Base-by-base conservation (phyloP, 1,284 basidiomycete species). In the Marasmius sp. region DNA sequence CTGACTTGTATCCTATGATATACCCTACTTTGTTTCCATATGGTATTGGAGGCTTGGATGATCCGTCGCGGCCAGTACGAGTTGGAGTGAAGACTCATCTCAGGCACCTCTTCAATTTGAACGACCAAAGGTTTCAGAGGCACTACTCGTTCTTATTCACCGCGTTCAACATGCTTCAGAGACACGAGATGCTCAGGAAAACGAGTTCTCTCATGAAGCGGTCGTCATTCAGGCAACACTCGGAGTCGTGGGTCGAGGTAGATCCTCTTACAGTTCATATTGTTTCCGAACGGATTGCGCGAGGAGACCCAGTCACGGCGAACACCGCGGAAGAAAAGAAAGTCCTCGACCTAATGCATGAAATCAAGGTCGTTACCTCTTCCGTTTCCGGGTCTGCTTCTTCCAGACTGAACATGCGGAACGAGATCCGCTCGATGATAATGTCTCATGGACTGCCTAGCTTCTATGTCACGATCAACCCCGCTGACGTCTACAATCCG, bases 391-490 rank as follows among this genome's bases (percentile, higher is more conserved):
- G 57, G 2, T 59, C 57, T 6, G 8, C 47, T 10, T 7, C 57
- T 20, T 33, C 57, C 7, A 59, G 60, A 33, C 38, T 55, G 6
- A 34, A 41, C 6, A 59, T 59, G 45, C n/a, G 64, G 0, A 67
- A 65, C 50, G 57, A 65, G 14, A 61, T 61, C n/a, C 50, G 66
- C 0, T 67, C 34, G 0, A 16, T 72, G 6, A 67, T 72, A 39
- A 62, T 65, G 2, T 27, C 51, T 1, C 33, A 60, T 12, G 67
- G 72, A 0, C 41, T 66, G 6, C 72, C 71, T 0, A 67, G 65
- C 41, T 65, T 67, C 34, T 69, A 56, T 45, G 4, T 67, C 4
- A 69, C 66, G 0, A 64, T 69, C 36, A 69, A 69, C 49, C 66
- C 65, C 12, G 65, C 68, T 22, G 65, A 67, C 47, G 59, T 65